Evolutionary conservation across 2,329 filamentous ascomycete genomes (phyloP), one percentile per base, ranked within the genome.

Genomic region (Penicillium frequentans): DNA sequence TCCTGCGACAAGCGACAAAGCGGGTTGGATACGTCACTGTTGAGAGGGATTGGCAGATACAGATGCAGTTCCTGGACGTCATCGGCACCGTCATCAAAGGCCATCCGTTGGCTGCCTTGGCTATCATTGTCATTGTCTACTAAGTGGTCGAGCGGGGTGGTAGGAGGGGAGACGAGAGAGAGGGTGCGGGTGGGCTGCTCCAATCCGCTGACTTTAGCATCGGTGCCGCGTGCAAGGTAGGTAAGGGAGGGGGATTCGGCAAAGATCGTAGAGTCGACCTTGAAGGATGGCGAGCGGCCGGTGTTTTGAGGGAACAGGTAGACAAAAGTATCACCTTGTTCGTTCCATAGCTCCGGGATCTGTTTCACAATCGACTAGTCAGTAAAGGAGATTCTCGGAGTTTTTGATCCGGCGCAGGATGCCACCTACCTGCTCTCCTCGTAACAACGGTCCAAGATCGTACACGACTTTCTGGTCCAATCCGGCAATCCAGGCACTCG

Each of bases 271-370:
- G 84, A 86, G 65, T 86, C 79, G 54, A 88, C 74, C 57, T 81
- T 83, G 76, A 88, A 87, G 3, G 84, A 86, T 9, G 86, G 77
- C 5, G 83, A 79, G 65, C 80, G 81, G 52, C 79, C 80, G 21
- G 83, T 82, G 16, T 75, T 81, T 43, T 81, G 77, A 1, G 85
- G 84, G 64, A 85, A 87, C 14, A 88, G 76, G 64, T 87, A 84
- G n/a, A 88, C 78, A 58, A 81, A 79, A 14, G 84, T 86, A 68
- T 87, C 84, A n/a, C 82, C 85, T 47, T 79, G 69, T 3, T 85
- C 82, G 62, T 86, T 83, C 86, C 86, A 88, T 9, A 88, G 70
- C 64, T 88, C 86, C 6, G 76, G 68, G 16, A 85, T 76, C 81
- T 84, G 60, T 27, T 16, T 10, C 5, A 29, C 10, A 27, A 24